phyloP scores from a whole-genome alignment of 176 grass and related monocot species.

The Rhynchospora breviuscula region DNA sequence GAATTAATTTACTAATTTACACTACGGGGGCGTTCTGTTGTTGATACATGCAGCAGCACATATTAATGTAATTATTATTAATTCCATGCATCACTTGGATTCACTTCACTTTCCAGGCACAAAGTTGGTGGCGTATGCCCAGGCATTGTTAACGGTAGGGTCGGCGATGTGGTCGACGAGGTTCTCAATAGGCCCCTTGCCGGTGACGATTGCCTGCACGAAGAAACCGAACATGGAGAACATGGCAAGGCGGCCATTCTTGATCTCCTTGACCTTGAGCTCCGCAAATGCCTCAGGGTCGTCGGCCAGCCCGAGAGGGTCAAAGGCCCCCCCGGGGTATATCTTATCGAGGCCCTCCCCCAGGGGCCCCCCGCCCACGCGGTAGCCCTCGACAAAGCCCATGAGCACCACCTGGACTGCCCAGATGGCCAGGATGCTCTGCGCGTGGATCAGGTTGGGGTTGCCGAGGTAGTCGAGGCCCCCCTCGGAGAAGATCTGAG shows the following conservation, averaged over 20 bases:
- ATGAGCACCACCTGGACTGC: conserved; percentile 43
- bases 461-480: conserved; percentile 50
- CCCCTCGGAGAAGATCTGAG: conserved; percentile 49
- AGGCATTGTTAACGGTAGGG: conserved; percentile 3
- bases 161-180: conserved; percentile 16
- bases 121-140: conserved; percentile 28
- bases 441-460: conserved; percentile 40
- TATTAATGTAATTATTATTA: background rate
- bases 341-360: conserved; percentile 23
- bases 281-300: conserved; percentile 38
- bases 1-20: background rate
- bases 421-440: conserved; percentile 57
- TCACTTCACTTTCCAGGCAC: conserved; percentile 22
- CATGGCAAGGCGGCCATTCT: conserved; percentile 40
- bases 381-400: conserved; percentile 52
- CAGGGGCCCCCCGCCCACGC: conserved; percentile 20
- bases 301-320: conserved; percentile 26
- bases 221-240: conserved; percentile 47
- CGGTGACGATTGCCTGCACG: conserved; percentile 37
- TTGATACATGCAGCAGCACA: background rate
- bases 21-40: background rate
- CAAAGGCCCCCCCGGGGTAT: conserved; percentile 16
- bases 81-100: background rate
- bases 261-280: conserved; percentile 43
- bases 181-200: conserved; percentile 34